Base-by-base conservation (phyloP, 768 basidiomycete species). In the Leccinellum albellum region DNA sequence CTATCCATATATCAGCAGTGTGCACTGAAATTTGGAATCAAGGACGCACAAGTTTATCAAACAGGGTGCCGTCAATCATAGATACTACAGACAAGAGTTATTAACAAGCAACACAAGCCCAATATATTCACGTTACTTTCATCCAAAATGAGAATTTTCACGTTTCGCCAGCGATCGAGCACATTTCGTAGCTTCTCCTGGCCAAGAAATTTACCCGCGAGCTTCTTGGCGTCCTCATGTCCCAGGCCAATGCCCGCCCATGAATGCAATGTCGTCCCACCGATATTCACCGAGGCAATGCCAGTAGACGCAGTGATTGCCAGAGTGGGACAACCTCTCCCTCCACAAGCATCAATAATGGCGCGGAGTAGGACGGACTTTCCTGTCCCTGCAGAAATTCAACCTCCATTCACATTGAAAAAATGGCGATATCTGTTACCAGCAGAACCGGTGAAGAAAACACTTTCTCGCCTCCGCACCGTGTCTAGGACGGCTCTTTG, bases 381-480 rank as follows among this genome's bases (percentile, higher is more conserved):
- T 24, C 91, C 91, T 2, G 91, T 93, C 24, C 85, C 85, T 85
- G 51, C 4, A 51, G 51, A 54, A 17, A 29, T 13, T 68, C 29
- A 59, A 35, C 35, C 28, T 48, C 20, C 12, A 42, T 33, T n/a
- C 23, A 9, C 33, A 14, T 33, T 24, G 32, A 37, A 44, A 35
- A 31, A 10, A 47, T 6, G 2, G 2, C 17, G 1, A 26, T 17
- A 35, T 26, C 12, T 35, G 28, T 29, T 56, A 70, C 90, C 91
- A 52, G 92, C 92, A 17, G 88, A 87, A 2, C 92, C 92, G 0
- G 91, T 93, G 69, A 94, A 94, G 72, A 94, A 94, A 8, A 93
- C 83, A 64, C 76, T 91, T 60, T 80, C 72, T 3, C 85, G 84
- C 10, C 73, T 73, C 46, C 82, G 78, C 7, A 93, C 88, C 62